phyloP scores from a whole-genome alignment of 495 filamentous ascomycete species.

The Jackrogersella minutella region DNA sequence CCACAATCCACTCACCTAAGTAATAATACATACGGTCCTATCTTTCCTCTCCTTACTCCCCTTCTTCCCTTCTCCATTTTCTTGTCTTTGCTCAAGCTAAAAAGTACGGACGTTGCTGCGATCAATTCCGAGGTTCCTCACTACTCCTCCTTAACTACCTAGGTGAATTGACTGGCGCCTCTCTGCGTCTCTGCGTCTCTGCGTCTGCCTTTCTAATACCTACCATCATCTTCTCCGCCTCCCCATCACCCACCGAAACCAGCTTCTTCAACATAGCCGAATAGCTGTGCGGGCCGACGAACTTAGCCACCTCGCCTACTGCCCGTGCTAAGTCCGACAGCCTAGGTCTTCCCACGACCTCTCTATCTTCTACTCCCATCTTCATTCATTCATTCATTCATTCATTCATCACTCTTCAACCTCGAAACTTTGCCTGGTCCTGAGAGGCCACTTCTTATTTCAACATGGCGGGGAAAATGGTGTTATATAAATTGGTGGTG shows the following conservation, averaged over 20 bases:
- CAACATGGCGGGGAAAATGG: constrained; percentile 80
- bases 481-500: constrained; percentile 98
- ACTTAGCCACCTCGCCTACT: constrained; percentile 39
- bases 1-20: constrained; percentile 36
- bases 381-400: constrained; percentile 7
- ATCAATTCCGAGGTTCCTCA: constrained; percentile 25
- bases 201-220: no score
- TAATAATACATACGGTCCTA: constrained; percentile 38
- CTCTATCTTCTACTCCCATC: constrained; percentile 6
- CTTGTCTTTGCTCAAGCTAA: constrained; percentile 27
- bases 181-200: no score
- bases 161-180: constrained; percentile 24
- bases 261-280: constrained; percentile 36
- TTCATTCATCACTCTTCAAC: not conserved
- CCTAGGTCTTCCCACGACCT: constrained; percentile 7
- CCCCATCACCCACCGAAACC: constrained; percentile 30
- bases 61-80: constrained; percentile 27
- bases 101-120: constrained; percentile 39
- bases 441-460: constrained; percentile 28
- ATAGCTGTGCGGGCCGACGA: constrained; percentile 40
- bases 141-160: constrained; percentile 16
- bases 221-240: constrained; percentile 27
- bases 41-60: constrained; percentile 24
- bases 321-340: constrained; percentile 32
- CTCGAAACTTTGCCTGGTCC: constrained; percentile 21